phyloP scores from a whole-genome alignment of 768 basidiomycete species.

The Lactarius tabidus region DNA sequence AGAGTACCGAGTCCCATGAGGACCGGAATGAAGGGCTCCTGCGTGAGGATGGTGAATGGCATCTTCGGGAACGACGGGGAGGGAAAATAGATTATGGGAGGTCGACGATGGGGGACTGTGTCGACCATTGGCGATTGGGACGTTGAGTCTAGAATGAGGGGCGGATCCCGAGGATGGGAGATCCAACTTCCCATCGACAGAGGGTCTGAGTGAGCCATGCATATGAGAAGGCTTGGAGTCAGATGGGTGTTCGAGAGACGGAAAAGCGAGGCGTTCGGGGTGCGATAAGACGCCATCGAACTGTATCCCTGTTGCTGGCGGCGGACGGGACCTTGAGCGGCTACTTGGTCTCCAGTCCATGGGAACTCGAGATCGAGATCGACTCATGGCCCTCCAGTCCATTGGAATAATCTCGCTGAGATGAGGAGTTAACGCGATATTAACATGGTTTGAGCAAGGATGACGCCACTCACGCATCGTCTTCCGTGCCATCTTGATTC shows the following conservation, averaged over 20 bases:
- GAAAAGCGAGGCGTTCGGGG: conserved; percentile 25
- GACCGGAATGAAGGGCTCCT: not conserved
- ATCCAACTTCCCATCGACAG: conserved; percentile 25
- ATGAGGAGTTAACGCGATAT: conserved; percentile 28
- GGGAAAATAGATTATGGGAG: conserved; percentile 17
- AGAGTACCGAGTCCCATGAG: conserved; percentile 18
- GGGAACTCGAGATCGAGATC: conserved; percentile 83
- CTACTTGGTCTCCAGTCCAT: conserved; percentile 88
- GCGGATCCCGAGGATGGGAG: conserved; percentile 23
- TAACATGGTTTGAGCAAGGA: conserved; percentile 25
- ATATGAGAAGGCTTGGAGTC: conserved; percentile 38
- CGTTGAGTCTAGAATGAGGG: conserved; percentile 27
- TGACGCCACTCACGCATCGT: conserved; percentile 61
- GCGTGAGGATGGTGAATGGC: conserved; percentile 7
- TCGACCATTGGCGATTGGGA: conserved; percentile 32
- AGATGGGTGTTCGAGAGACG: conserved; percentile 26
- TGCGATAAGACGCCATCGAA: conserved; percentile 29
- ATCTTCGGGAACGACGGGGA: conserved; percentile 25
- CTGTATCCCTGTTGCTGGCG: conserved; percentile 40
- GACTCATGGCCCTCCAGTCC: conserved; percentile 92
- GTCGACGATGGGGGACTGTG: conserved; percentile 33
- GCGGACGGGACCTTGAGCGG: conserved; percentile 74
- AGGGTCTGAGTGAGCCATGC: conserved; percentile 39
- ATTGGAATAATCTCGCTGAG: conserved; percentile 60
- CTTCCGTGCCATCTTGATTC: conserved; percentile 66